phyloP scores from a whole-genome alignment of 2,329 filamentous ascomycete genomes.

The Aotearoamyces nothofagi region DNA sequence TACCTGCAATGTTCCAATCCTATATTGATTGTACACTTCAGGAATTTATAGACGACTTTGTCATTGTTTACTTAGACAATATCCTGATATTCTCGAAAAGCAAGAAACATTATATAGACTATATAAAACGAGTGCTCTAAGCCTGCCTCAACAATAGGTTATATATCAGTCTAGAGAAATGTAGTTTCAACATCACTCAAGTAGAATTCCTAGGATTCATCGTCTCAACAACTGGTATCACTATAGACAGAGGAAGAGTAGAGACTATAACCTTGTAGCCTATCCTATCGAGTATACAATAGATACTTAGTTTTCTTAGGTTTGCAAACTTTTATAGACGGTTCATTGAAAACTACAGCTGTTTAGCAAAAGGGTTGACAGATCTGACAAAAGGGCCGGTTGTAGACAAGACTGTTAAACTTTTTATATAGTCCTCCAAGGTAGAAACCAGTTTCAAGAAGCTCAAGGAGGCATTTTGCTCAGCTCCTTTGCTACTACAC shows the following conservation, averaged over 20 bases:
- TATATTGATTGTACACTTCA: slow-evolving; percentile 4
- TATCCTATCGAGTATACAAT: too few species aligned
- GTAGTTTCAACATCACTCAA: neutral
- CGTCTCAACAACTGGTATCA: neutral
- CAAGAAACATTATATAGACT: neutral
- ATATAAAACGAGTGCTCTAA: neutral
- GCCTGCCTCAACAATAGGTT: too few species aligned
- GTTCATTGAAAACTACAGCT: slow-evolving; percentile 4
- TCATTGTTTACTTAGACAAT: slow-evolving; percentile 5
- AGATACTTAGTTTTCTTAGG: too few species aligned
- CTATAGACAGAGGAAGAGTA: neutral
- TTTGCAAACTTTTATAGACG: slow-evolving; percentile 6
- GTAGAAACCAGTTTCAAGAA: neutral
- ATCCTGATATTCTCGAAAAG: slow-evolving; percentile 5
- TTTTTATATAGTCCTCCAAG: neutral
- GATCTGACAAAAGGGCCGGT: neutral
- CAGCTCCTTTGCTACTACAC: neutral
- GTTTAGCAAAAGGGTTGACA: neutral
- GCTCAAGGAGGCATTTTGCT: neutral
- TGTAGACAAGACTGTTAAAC: too few species aligned
- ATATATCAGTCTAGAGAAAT: too few species aligned
- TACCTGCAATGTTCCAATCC: slow-evolving; percentile 2
- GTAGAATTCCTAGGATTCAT: neutral
- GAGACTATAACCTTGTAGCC: too few species aligned
- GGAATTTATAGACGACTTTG: slow-evolving; percentile 2